Percentiles rank a stretch among this genome's conserved stretches.
These are phyloP conservation scores for Phytopythium ostracodes DNA, from an alignment of 352 stramenopile species.

Conservation along the genomic window DNA sequence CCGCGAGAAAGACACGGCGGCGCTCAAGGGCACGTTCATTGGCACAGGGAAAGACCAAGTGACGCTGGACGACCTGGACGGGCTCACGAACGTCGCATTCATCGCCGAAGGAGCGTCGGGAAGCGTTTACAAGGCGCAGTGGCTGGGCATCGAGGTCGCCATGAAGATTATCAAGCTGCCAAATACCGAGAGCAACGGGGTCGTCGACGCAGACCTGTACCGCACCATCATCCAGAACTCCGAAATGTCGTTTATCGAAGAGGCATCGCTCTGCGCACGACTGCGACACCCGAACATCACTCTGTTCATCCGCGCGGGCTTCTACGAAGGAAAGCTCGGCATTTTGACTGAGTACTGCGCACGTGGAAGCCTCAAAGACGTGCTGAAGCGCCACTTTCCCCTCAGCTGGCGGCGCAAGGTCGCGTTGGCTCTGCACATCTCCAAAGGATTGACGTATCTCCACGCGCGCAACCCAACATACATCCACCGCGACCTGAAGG, in stretches of 20 bases:
- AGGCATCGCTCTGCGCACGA: conserved; percentile 54
- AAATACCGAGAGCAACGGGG: conserved; percentile 25
- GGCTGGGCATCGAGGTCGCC: conserved; percentile 66
- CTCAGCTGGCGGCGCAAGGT: conserved; percentile 60
- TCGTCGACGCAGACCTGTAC: conserved; percentile 49
- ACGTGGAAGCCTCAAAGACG: conserved; percentile 64
- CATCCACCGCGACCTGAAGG: conserved; percentile 71
- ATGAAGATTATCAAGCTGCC: conserved; percentile 75
- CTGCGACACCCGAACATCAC: conserved; percentile 70
- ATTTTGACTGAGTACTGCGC: conserved; percentile 72
- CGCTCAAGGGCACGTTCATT: conserved; percentile 39
- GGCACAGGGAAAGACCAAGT: conserved; percentile 35
- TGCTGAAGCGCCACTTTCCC: conserved; percentile 56
- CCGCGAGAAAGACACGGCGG: conserved; percentile 25
- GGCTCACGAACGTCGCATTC: conserved; percentile 47
- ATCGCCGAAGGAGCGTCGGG: conserved; percentile 60
- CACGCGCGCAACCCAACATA: conserved; percentile 71
- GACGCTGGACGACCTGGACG: conserved; percentile 52
- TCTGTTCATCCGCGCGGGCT: conserved; percentile 60
- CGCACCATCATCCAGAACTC: conserved; percentile 71
- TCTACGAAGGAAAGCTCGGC: conserved; percentile 59
- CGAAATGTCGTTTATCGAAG: conserved; percentile 57
- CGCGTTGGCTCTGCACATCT: conserved; percentile 48
- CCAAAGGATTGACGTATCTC: conserved; percentile 65
- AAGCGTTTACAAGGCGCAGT: conserved; percentile 62